These are phyloP conservation scores for Rhodosporidiobolus sp. DNA, from an alignment of 768 basidiomycete species.

Conservation along the genomic window DNA sequence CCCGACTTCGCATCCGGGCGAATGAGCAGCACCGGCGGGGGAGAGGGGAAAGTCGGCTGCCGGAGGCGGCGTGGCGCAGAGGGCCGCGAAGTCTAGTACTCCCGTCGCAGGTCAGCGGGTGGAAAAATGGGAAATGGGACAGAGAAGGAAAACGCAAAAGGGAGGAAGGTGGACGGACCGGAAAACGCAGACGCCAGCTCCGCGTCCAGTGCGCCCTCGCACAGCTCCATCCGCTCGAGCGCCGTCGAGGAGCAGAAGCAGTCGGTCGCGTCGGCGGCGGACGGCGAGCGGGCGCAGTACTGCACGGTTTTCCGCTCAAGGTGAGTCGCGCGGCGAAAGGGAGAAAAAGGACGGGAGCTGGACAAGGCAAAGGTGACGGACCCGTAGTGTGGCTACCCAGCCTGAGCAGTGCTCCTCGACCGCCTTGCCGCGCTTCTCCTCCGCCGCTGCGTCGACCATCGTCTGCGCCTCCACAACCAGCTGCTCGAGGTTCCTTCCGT, in stretches of 20 bases:
- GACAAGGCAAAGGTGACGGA: neutral
- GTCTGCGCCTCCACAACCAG: neutral
- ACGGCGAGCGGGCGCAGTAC: neutral
- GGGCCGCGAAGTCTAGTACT: neutral
- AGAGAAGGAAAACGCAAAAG: neutral
- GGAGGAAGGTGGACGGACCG: neutral
- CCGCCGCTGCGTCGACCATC: neutral
- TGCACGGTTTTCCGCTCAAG: neutral
- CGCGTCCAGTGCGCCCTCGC: neutral
- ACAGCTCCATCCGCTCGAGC: neutral
- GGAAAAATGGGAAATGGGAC: neutral
- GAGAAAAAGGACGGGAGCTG: too few species aligned
- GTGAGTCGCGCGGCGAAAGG: too few species aligned
- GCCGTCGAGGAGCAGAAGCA: constrained; percentile 1
- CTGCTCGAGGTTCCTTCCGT: too few species aligned
- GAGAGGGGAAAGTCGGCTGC: neutral
- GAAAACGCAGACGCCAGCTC: neutral
- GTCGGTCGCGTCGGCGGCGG: neutral
- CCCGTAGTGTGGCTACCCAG: neutral
- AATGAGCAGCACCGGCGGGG: neutral
- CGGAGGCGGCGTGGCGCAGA: neutral
- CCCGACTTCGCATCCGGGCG: too few species aligned
- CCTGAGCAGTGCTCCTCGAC: neutral
- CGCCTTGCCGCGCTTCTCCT: neutral
- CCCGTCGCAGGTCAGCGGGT: too few species aligned